Percentiles rank a stretch among this genome's conserved stretches.
phyloP scores from a whole-genome alignment of 192 early-diverging fungal genomes.

The Backusella circina region DNA sequence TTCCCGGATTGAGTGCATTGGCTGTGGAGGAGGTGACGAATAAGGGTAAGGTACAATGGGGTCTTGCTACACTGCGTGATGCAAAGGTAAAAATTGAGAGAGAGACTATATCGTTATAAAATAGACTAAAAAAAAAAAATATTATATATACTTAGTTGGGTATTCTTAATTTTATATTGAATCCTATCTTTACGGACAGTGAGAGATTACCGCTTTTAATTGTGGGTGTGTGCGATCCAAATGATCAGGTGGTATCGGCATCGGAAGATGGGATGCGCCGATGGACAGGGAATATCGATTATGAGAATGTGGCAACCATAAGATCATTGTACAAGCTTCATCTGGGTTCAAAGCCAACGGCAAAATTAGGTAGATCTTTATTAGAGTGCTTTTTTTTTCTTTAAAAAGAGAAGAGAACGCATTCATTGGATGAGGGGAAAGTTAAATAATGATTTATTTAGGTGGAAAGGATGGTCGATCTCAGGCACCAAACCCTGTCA shows the following conservation, averaged over 20 bases:
- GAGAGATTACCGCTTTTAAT: conserved; percentile 62
- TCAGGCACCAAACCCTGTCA: conserved; percentile 50
- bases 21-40: conserved; percentile 65
- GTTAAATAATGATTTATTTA: background rate
- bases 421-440: too few relatives aligned
- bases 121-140: too few relatives aligned
- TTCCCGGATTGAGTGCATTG: conserved; percentile 55
- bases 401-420: too few relatives aligned
- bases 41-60: conserved; percentile 71
- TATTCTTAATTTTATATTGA: conserved; percentile 40
- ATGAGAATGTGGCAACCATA: conserved; percentile 54
- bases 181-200: conserved; percentile 33
- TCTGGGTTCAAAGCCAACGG: conserved; percentile 21
- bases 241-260: conserved; percentile 61
- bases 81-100: conserved; percentile 32
- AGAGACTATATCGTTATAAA: conserved; percentile 6
- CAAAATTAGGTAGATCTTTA: conserved; percentile 4
- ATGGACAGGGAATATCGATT: conserved; percentile 58
- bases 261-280: conserved; percentile 79
- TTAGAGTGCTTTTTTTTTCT: too few relatives aligned
- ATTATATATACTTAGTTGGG: conserved; percentile 39
- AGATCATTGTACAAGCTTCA: conserved; percentile 36
- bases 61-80: conserved; percentile 23
- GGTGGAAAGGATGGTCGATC: conserved; percentile 21
- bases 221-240: conserved; percentile 63